phyloP scores from a whole-genome alignment of 768 basidiomycete genomes.

The Dendrothele bispora region DNA sequence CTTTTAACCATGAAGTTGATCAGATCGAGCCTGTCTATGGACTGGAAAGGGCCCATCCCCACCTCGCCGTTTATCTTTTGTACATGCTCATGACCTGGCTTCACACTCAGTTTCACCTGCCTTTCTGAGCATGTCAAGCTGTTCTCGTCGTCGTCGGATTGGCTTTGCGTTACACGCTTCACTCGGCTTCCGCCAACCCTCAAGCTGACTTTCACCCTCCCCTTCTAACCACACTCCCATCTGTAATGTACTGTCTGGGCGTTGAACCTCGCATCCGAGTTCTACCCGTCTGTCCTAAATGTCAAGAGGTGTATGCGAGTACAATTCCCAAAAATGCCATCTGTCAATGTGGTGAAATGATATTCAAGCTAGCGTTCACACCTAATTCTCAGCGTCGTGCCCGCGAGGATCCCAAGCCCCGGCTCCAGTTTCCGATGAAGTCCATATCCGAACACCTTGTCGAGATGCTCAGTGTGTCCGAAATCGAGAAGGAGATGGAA shows the following conservation, averaged over 20 bases:
- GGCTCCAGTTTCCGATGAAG: no score
- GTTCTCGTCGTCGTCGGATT: no score
- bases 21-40: no score
- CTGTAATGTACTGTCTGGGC: conserved; percentile 1
- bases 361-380: not conserved
- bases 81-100: no score
- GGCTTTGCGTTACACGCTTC: no score
- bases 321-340: not conserved
- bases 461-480: not conserved
- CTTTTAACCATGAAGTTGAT: no score
- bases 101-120: no score
- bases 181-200: conserved; percentile 13
- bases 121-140: no score
- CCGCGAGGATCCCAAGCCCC: conserved; percentile 2
- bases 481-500: not conserved
- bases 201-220: no score
- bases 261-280: conserved; percentile 5
- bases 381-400: not conserved
- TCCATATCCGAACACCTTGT: conserved; percentile 1
- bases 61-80: no score
- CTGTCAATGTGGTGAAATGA: not conserved
- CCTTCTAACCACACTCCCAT: no score
- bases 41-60: no score
- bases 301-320: conserved; percentile 10
- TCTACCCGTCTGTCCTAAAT: conserved; percentile 15